phyloP scores from a whole-genome alignment of 139 green algal species.

The Pleodorina starrii region DNA sequence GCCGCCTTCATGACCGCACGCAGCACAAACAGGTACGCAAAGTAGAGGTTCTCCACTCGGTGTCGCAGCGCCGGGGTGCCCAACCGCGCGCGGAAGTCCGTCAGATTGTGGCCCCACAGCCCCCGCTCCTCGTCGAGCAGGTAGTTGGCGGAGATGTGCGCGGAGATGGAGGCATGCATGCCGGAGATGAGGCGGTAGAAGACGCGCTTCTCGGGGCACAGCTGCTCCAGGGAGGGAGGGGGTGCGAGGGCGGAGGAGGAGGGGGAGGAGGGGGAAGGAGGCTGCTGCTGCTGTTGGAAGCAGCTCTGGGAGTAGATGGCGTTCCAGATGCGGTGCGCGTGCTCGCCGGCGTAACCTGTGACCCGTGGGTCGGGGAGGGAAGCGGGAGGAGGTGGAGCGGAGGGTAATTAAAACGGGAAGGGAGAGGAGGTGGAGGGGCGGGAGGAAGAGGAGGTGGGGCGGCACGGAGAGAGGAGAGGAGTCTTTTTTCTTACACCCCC shows the following conservation, averaged over 20 bases:
- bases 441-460: background rate
- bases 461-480: no score
- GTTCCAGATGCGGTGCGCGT: constrained; percentile 92
- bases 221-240: background rate
- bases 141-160: constrained; percentile 88
- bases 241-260: no score
- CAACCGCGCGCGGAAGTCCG: constrained; percentile 79
- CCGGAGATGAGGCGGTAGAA: constrained; percentile 92
- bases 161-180: constrained; percentile 95
- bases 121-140: constrained; percentile 76
- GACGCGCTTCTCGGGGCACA: constrained; percentile 80
- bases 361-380: background rate
- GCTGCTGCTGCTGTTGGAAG: constrained; percentile 65
- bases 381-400: background rate
- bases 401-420: background rate
- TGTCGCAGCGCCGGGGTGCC: constrained; percentile 66
- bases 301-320: constrained; percentile 95
- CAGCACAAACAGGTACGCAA: constrained; percentile 94
- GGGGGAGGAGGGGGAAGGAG: background rate
- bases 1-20: constrained; percentile 88
- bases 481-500: no score
- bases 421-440: background rate
- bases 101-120: constrained; percentile 84
- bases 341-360: constrained; percentile 76
- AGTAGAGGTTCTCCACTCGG: constrained; percentile 95